A percentile compares a stretch with the other conserved stretches of the same genome.
Evolutionary conservation across 768 basidiomycete genomes (phyloP).

Genomic region (Strobilomyces dryophilus): DNA sequence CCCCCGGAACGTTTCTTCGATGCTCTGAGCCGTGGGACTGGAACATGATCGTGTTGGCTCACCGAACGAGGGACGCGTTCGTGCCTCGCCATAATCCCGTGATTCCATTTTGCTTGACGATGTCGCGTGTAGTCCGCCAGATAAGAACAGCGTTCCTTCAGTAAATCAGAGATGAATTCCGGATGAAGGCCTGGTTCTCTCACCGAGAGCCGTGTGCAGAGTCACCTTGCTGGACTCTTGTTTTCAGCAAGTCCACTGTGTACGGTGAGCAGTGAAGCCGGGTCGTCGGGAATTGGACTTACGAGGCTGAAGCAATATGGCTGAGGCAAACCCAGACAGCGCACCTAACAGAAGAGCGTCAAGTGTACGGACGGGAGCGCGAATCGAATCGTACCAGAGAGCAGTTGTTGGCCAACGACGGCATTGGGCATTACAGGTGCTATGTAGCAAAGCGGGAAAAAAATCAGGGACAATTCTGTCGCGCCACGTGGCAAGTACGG

Average conservation of each 20-base stretch:
- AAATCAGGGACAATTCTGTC: not conserved
- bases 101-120: conserved; percentile 61
- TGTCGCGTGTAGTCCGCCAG: conserved; percentile 47
- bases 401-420: conserved; percentile 25
- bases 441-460: not conserved
- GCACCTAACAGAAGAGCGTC: conserved; percentile 46
- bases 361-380: not conserved
- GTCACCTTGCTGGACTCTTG: conserved; percentile 84
- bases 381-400: conserved; percentile 20
- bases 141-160: conserved; percentile 40
- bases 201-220: conserved; percentile 38
- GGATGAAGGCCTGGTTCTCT: conserved; percentile 9
- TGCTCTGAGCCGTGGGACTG: conserved; percentile 1
- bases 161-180: not conserved
- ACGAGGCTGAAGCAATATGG: conserved; percentile 76
- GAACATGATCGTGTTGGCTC: conserved; percentile 5
- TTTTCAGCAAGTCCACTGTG: conserved; percentile 86
- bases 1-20: conserved; percentile 84
- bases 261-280: not conserved
- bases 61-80: conserved; percentile 72
- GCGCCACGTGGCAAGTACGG: not conserved
- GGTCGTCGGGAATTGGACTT: not conserved
- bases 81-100: conserved; percentile 88
- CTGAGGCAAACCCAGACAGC: conserved; percentile 73
- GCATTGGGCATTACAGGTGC: conserved; percentile 12